Percentiles rank a stretch among this genome's conserved stretches.
phyloP scores from a whole-genome alignment of 441 rosid genomes.

The Macaranga tanarius region DNA sequence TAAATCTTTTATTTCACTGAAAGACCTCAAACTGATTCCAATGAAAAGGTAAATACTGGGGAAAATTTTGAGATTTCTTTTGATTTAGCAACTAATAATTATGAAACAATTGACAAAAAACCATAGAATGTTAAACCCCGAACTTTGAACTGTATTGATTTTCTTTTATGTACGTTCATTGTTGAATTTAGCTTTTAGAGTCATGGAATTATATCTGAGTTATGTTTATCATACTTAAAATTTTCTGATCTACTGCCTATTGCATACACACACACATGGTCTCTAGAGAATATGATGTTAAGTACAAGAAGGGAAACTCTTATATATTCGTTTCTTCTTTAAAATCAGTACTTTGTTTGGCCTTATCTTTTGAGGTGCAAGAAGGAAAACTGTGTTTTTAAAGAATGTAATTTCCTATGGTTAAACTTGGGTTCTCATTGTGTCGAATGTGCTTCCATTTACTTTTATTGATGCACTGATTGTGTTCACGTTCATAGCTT shows the following conservation, averaged over 20 bases:
- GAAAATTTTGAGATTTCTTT: neutral
- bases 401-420: neutral
- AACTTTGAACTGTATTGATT: neutral
- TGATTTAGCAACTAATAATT: neutral
- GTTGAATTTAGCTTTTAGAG: neutral
- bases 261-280: too few species aligned
- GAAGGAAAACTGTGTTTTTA: neutral
- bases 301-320: neutral
- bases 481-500: constrained; percentile 28
- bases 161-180: neutral
- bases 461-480: neutral
- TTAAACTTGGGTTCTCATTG: constrained; percentile 1
- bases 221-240: too few species aligned
- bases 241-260: too few species aligned
- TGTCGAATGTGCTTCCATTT: neutral
- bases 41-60: neutral
- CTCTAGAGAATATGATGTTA: neutral
- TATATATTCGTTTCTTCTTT: neutral
- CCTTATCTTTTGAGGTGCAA: neutral
- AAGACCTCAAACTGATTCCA: neutral
- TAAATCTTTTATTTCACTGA: neutral
- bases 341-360: neutral
- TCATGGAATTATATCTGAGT: neutral
- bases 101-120: neutral
- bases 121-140: neutral